Conservation (phyloP, 495 filamentous ascomycete genomes). For the Thozetella sp. region DNA sequence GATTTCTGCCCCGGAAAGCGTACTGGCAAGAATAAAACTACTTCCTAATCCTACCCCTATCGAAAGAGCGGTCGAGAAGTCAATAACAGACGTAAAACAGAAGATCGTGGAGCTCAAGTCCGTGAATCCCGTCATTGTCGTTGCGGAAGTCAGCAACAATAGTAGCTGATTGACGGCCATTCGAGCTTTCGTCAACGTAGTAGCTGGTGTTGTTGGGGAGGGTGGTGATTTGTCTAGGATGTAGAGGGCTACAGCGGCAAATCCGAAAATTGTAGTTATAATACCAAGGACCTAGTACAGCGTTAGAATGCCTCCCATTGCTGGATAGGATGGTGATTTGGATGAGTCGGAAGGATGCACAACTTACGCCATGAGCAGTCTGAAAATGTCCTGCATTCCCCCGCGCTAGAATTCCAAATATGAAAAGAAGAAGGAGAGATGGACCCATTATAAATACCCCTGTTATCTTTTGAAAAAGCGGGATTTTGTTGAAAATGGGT, state of each 20-base stretch:
- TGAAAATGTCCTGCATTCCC: constrained; percentile 2
- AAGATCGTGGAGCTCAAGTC: neutral
- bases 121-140: constrained; percentile 1
- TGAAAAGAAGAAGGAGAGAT: neutral
- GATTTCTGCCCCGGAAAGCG: neutral
- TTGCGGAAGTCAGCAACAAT: neutral
- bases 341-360: neutral
- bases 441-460: constrained; percentile 1
- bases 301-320: neutral
- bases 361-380: constrained; percentile 2
- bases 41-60: neutral
- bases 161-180: constrained; percentile 3
- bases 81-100: neutral
- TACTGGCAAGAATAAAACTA: neutral
- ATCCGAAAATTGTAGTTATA: neutral
- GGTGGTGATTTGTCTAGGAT: neutral
- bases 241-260: constrained; percentile 1
- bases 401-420: neutral
- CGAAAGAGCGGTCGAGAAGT: neutral
- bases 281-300: neutral
- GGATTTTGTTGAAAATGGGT: neutral
- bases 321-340: neutral
- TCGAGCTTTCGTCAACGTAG: neutral
- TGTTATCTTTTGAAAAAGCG: neutral
- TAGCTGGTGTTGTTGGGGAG: neutral